Percentiles rank a stretch among this genome's conserved stretches.
These are phyloP conservation scores for barley (Hordeum vulgare) DNA, from an alignment of 176 grass and related monocot species.

Conservation along the genomic window DNA sequence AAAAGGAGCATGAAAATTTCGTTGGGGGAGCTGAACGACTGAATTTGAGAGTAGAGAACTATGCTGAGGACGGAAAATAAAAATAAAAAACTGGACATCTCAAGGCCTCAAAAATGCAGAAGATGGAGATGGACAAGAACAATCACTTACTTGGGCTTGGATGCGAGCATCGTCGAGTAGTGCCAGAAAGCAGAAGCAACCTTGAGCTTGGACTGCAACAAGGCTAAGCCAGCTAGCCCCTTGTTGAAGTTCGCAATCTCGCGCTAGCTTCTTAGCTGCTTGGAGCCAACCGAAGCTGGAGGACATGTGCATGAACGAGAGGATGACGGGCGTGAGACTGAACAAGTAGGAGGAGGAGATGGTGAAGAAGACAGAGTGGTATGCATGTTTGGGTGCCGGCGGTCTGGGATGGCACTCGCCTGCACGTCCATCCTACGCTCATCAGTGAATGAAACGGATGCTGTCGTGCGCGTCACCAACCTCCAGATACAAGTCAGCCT, in stretches of 20 bases:
- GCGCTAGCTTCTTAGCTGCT: not conserved
- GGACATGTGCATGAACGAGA: not conserved
- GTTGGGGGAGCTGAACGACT: not conserved
- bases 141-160: constrained; percentile 53
- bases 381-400: not conserved
- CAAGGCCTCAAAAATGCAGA: not conserved
- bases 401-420: not conserved
- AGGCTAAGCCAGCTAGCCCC: not conserved
- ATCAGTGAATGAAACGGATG: too few species aligned
- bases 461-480: not conserved
- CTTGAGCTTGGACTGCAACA: not conserved
- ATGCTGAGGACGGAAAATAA: not conserved
- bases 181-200: not conserved
- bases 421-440: not conserved
- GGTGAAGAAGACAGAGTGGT: not conserved
- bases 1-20: not conserved
- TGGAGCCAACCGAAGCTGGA: not conserved
- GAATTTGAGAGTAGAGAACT: not conserved
- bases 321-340: not conserved
- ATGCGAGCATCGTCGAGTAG: constrained; percentile 37
- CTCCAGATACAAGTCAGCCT: not conserved
- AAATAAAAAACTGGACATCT: not conserved
- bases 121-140: not conserved
- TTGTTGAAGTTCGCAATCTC: not conserved
- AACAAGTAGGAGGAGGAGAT: not conserved